Conservation (phyloP, 805 yeast genomes). For the Sungouiella blattae region DNA sequence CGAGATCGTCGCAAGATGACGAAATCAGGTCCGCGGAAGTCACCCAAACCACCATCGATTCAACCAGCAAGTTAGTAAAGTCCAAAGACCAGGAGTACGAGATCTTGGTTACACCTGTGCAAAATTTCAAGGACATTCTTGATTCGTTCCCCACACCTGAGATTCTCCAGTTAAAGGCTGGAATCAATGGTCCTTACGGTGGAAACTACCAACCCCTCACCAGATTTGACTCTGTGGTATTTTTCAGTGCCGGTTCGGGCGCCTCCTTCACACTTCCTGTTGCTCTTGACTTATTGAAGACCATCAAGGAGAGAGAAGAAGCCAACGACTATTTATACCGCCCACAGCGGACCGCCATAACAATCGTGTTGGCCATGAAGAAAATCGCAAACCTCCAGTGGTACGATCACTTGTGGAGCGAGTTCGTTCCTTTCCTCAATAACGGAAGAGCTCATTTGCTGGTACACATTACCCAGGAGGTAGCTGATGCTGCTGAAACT, state of each 20-base stretch:
- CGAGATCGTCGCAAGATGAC: not conserved
- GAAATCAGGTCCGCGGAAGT: slow-evolving; percentile 1
- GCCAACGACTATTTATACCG: slow-evolving; percentile 31
- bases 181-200: slow-evolving; percentile 47
- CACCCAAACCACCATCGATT: slow-evolving; percentile 1
- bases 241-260: slow-evolving; percentile 46
- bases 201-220: slow-evolving; percentile 38
- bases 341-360: slow-evolving; percentile 23
- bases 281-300: slow-evolving; percentile 36
- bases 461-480: slow-evolving; percentile 27
- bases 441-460: slow-evolving; percentile 22
- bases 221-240: slow-evolving; percentile 38
- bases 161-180: slow-evolving; percentile 27
- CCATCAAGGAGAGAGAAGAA: slow-evolving; percentile 22
- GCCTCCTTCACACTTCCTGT: slow-evolving; percentile 45
- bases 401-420: slow-evolving; percentile 33
- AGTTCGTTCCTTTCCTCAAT: slow-evolving; percentile 22
- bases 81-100: not conserved
- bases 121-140: not conserved
- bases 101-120: not conserved
- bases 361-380: slow-evolving; percentile 33
- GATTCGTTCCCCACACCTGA: slow-evolving; percentile 4
- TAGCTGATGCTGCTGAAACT: slow-evolving; percentile 3
- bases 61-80: not conserved
- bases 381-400: slow-evolving; percentile 25